Evolutionary conservation across 441 rosid genomes (phyloP), one percentile per base, ranked within the genome.

Genomic region (Syzygium syzygioides): DNA sequence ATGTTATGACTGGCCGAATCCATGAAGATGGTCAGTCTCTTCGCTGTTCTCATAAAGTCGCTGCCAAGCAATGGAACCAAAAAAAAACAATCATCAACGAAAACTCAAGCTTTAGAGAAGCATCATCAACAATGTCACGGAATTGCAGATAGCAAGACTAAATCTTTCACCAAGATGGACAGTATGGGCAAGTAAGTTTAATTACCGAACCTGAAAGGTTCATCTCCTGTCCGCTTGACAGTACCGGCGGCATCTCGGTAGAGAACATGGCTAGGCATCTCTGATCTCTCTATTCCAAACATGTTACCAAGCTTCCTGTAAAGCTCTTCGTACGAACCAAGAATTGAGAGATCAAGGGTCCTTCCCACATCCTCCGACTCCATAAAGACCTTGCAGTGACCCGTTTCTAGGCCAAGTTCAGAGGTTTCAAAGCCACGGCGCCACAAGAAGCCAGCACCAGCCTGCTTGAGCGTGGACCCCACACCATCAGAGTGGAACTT

Each of bases 331-430:
- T 97, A 98, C 19, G 99, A 95, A 55, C 93, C 93, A 18, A 97
- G 91, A 91, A 88, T 94, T 18, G 97, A 94, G 54, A 98, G 98
- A 91, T 98, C 96, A 6, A 98, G 95, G 48, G 98, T 96, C 57
- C 97, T 93, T 80, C 99, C 98, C 62, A 96, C 94, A 91, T 97
- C 98, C 89, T 96, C 98, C 4, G 98, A 94, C 89, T 97, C 98
- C 96, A 97, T 91, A 94, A 97, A 98, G 32, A 97, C 98, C 91
- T 96, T 98, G 94, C 99, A 96, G 88, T 94, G 98, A 91, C 96
- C 96, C 0, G 95, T 94, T 86, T 94, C 96, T 32, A 91, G 92
- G 86, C 91, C 92, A 23, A 88, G 79, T 88, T 93, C 93, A 50
- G 88, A 57, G 79, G 90, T 92, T 55, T 86, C 92, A 37, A 90